A percentile compares a stretch with the other conserved stretches of the same genome.
Conservation (phyloP, 257 asterid species). For the Capsicum pubescens region DNA sequence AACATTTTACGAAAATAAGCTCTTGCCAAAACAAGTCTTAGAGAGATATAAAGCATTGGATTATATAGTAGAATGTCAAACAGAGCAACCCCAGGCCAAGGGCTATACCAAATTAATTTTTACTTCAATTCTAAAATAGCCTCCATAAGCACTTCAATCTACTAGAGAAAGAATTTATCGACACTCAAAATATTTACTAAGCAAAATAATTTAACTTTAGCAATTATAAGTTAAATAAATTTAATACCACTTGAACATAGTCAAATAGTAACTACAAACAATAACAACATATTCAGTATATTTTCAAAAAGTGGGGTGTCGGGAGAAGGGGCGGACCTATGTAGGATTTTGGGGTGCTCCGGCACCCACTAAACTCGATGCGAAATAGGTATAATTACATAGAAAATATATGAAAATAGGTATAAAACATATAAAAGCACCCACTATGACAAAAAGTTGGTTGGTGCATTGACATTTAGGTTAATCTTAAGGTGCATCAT, state of each 20-base stretch:
- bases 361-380: too few species aligned
- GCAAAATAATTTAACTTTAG: not conserved
- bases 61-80: not conserved
- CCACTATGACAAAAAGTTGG: too few species aligned
- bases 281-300: too few species aligned
- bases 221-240: not conserved
- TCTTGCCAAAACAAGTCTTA: not conserved
- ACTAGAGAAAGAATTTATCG: not conserved
- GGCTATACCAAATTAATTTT: not conserved
- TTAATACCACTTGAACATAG: not conserved
- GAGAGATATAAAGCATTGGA: too few species aligned
- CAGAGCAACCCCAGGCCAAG: not conserved
- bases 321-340: too few species aligned
- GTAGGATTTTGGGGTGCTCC: too few species aligned
- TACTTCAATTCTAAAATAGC: conserved; percentile 1
- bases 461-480: too few species aligned
- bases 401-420: too few species aligned
- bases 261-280: not conserved
- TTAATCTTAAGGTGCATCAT: too few species aligned
- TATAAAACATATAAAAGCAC: too few species aligned
- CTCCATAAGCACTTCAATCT: not conserved
- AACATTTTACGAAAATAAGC: not conserved
- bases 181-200: not conserved
- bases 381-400: too few species aligned
- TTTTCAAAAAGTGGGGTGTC: too few species aligned